Percentiles rank a stretch among this genome's conserved stretches.
Evolutionary conservation across 1,284 basidiomycete species (phyloP).

Genomic region (Melampsora abietis-canadensis): DNA sequence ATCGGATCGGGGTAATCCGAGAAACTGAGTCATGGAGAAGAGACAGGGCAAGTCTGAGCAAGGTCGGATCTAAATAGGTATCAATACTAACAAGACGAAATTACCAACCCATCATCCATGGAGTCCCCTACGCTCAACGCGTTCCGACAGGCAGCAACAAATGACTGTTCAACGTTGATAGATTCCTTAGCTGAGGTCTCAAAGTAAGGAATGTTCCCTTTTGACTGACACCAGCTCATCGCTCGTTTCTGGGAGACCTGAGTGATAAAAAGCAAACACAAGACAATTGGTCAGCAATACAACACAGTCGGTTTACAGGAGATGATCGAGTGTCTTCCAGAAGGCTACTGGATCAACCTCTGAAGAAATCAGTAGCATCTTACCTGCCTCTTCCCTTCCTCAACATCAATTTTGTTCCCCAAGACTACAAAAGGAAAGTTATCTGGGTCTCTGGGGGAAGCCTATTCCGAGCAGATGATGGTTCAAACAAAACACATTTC

Average conservation of each 20-base stretch:
- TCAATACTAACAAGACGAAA: conserved; percentile 17
- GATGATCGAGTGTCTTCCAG: too few species aligned
- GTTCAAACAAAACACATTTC: background rate
- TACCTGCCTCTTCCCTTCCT: conserved; percentile 97
- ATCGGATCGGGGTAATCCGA: conserved; percentile 99
- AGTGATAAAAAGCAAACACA: conserved; percentile 6
- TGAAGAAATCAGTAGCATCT: conserved; percentile 47
- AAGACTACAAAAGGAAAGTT: conserved; percentile 98
- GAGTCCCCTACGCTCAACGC: conserved; percentile 91
- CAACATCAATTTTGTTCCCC: conserved; percentile 99
- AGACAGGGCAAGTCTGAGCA: conserved; percentile 17
- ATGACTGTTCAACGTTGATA: conserved; percentile 99
- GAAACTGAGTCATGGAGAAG: conserved; percentile 61
- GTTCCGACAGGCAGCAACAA: conserved; percentile 98
- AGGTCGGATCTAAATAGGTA: conserved; percentile 23
- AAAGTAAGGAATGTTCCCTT: conserved; percentile 99
- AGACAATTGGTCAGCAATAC: background rate
- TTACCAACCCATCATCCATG: conserved; percentile 74
- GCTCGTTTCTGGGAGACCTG: conserved; percentile 98
- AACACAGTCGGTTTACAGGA: background rate
- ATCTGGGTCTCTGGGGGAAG: conserved; percentile 95
- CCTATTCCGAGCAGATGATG: conserved; percentile 57
- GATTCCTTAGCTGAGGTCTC: conserved; percentile 99
- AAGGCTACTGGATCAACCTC: too few species aligned
- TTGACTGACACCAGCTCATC: conserved; percentile 99